Percentiles rank a stretch among this genome's conserved stretches.
phyloP scores from a whole-genome alignment of 192 early-diverging fungal species.

The Chytriomyces sp. region DNA sequence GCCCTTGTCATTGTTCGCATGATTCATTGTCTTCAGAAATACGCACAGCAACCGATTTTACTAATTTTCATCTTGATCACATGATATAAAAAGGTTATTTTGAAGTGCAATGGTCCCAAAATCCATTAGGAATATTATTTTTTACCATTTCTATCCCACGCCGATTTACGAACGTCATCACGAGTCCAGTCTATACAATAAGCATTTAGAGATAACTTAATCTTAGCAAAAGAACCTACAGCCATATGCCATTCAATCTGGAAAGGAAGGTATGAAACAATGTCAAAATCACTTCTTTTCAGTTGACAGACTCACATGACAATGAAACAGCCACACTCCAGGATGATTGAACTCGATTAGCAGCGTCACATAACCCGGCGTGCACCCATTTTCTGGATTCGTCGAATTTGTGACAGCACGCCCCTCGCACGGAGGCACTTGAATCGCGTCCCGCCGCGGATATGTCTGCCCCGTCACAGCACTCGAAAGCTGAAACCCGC shows the following conservation, averaged over 20 bases:
- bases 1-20: too few species aligned
- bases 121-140: background rate
- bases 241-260: constrained; percentile 23
- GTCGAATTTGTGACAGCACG: background rate
- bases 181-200: constrained; percentile 6
- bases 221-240: background rate
- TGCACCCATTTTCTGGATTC: constrained; percentile 15
- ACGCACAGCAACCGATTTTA: too few species aligned
- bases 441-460: constrained; percentile 18
- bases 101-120: background rate
- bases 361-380: background rate
- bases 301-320: too few species aligned
- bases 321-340: constrained; percentile 16
- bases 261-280: too few species aligned
- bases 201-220: background rate
- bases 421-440: constrained; percentile 8
- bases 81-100: too few species aligned
- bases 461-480: background rate
- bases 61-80: too few species aligned
- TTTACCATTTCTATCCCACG: background rate
- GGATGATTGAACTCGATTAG: constrained; percentile 3
- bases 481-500: background rate
- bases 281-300: too few species aligned
- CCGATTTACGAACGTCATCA: constrained; percentile 9
- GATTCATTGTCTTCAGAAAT: too few species aligned